A percentile compares a stretch with the other conserved stretches of the same genome.
Conservation (phyloP, 148 eudicot species). For the Vaccinium vitisidaea region DNA sequence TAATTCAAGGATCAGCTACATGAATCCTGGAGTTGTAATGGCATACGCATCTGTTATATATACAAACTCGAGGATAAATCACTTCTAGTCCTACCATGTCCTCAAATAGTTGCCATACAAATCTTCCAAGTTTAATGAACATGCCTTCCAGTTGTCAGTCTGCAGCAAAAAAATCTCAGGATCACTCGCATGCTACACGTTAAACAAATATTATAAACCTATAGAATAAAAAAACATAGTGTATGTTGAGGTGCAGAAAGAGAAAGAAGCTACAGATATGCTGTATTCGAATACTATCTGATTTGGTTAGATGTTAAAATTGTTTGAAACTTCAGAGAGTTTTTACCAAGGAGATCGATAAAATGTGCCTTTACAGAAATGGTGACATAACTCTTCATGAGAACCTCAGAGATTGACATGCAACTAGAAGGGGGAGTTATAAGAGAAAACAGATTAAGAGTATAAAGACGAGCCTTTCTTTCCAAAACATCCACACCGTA, state of each 20-base stretch:
- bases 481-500: not conserved
- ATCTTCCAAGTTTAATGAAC: conserved; percentile 51
- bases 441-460: not conserved
- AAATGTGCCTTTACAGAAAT: not conserved
- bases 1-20: not conserved
- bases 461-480: not conserved
- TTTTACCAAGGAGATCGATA: not conserved
- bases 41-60: not conserved
- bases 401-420: not conserved
- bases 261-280: not conserved
- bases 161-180: conserved; percentile 26
- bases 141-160: conserved; percentile 50
- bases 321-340: not conserved
- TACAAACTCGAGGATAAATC: not conserved
- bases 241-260: not conserved
- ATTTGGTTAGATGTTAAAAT: not conserved
- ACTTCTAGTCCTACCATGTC: conserved; percentile 36
- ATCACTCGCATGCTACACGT: not conserved
- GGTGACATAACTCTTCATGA: not conserved
- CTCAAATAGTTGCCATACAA: conserved; percentile 43
- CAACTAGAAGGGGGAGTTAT: not conserved
- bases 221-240: not conserved
- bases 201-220: not conserved
- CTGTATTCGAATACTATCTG: not conserved
- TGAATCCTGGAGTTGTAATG: not conserved